phyloP scores from a whole-genome alignment of 257 asterid genomes.

The Orobanche coerulescens region DNA sequence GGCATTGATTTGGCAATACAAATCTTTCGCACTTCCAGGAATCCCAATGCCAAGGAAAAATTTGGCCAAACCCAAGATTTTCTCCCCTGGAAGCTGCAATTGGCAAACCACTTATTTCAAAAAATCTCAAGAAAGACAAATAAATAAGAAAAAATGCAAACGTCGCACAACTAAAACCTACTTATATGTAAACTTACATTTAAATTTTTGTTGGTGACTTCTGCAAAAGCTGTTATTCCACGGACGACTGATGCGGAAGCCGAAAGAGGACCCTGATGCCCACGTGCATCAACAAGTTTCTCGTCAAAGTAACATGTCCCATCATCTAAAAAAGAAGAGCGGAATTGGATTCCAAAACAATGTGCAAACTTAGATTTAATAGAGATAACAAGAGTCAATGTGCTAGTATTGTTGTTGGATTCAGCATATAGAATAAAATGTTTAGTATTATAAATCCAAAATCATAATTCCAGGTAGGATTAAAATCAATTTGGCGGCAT shows the following conservation, averaged over 20 bases:
- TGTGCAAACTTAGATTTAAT: background rate
- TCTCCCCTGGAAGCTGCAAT: slow-evolving; percentile 87
- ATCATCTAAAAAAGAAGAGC: slow-evolving; percentile 45
- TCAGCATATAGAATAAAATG: slow-evolving; percentile 10
- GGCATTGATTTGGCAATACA: slow-evolving; percentile 79
- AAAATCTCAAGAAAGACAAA: slow-evolving; percentile 12
- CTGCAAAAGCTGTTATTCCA: slow-evolving; percentile 73
- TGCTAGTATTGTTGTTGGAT: slow-evolving; percentile 11
- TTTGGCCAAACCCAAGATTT: slow-evolving; percentile 75
- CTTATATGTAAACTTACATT: slow-evolving; percentile 35
- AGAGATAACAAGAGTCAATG: background rate
- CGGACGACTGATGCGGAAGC: slow-evolving; percentile 80
- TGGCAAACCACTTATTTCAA: slow-evolving; percentile 19
- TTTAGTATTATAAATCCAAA: background rate
- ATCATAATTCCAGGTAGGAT: slow-evolving; percentile 5
- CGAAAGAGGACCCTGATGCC: slow-evolving; percentile 71
- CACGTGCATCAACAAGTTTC: slow-evolving; percentile 67
- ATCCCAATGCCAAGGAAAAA: slow-evolving; percentile 79
- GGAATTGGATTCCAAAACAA: slow-evolving; percentile 7
- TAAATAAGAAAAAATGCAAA: background rate
- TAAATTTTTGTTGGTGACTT: slow-evolving; percentile 51
- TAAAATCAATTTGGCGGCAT: background rate
- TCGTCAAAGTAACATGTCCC: slow-evolving; percentile 90
- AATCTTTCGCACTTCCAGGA: slow-evolving; percentile 76
- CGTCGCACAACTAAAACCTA: background rate